A percentile compares a stretch with the other conserved stretches of the same genome.
These are phyloP conservation scores for Claviceps spartinae DNA, from an alignment of 2,329 filamentous ascomycete genomes.

Conservation along the genomic window DNA sequence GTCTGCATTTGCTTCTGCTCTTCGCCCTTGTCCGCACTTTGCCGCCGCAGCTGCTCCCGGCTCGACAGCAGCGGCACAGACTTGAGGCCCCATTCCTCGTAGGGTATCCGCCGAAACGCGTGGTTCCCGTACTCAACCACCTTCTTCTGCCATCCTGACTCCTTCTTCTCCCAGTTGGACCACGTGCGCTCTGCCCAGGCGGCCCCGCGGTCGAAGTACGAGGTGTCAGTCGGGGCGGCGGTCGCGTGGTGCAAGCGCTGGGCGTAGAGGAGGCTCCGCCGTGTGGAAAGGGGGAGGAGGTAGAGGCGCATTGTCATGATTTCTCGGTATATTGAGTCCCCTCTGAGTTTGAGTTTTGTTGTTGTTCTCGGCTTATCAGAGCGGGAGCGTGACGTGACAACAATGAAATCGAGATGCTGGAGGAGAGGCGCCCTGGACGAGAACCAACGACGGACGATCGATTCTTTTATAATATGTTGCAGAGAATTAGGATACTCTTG, in stretches of 20 bases:
- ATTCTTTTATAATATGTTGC: too few species aligned
- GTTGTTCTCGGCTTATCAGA: slow-evolving; percentile 11
- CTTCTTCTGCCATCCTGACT: slow-evolving; percentile 76
- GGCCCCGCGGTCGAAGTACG: slow-evolving; percentile 54
- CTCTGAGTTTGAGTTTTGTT: slow-evolving; percentile 3
- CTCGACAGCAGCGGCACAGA: slow-evolving; percentile 73
- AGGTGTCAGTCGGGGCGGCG: slow-evolving; percentile 31
- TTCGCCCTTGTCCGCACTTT: not conserved
- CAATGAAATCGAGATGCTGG: not conserved
- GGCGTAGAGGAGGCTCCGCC: slow-evolving; percentile 84
- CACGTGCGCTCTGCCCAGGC: slow-evolving; percentile 63
- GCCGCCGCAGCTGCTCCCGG: slow-evolving; percentile 36
- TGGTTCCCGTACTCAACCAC: slow-evolving; percentile 79
- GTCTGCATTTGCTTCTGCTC: not conserved
- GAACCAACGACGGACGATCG: too few species aligned
- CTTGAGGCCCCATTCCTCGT: slow-evolving; percentile 96
- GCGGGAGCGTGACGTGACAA: not conserved
- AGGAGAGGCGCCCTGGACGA: not conserved
- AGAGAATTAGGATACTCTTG: too few species aligned
- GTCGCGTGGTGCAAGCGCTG: slow-evolving; percentile 51
- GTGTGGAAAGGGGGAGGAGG: slow-evolving; percentile 83
- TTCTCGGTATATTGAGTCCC: too few species aligned
- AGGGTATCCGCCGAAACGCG: slow-evolving; percentile 75
- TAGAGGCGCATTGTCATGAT: slow-evolving; percentile 64
- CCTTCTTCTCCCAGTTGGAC: slow-evolving; percentile 75